Conservation (phyloP, 148 eudicot genomes). For the Amaranthus palmeri region DNA sequence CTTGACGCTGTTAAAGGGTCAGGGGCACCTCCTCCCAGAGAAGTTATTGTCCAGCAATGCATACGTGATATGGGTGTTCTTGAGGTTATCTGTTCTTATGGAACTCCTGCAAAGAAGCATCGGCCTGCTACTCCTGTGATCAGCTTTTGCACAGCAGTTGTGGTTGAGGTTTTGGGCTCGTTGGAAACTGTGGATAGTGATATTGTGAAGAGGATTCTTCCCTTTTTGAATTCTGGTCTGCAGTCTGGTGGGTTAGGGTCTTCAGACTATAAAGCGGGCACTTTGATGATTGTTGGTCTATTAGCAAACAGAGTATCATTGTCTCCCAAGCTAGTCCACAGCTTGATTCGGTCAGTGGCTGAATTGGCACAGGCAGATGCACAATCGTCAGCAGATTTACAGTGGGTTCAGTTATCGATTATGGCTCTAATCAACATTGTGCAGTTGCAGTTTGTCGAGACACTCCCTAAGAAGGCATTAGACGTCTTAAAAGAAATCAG, state of each 20-base stretch:
- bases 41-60: constrained; percentile 86
- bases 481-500: constrained; percentile 50
- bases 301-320: constrained; percentile 61
- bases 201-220: constrained; percentile 68
- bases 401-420: constrained; percentile 55
- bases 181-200: constrained; percentile 46
- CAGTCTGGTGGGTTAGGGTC: constrained; percentile 45
- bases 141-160: constrained; percentile 73
- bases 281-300: constrained; percentile 69
- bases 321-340: constrained; percentile 58
- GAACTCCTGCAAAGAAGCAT: constrained; percentile 57
- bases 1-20: constrained; percentile 79
- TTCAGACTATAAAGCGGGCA: constrained; percentile 75
- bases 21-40: constrained; percentile 86
- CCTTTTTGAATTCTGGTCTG: constrained; percentile 60
- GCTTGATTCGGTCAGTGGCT: constrained; percentile 57
- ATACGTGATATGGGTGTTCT: constrained; percentile 66
- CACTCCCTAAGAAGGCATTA: constrained; percentile 70
- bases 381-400: constrained; percentile 49
- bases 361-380: constrained; percentile 59
- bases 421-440: constrained; percentile 74
- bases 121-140: constrained; percentile 56
- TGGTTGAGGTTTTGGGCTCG: constrained; percentile 71
- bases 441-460: constrained; percentile 69
- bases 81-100: constrained; percentile 62